Percentiles rank a stretch among this genome's conserved stretches.
Conservation (phyloP, 352 stramenopile genomes). For the Phytophthora pinifolia region DNA sequence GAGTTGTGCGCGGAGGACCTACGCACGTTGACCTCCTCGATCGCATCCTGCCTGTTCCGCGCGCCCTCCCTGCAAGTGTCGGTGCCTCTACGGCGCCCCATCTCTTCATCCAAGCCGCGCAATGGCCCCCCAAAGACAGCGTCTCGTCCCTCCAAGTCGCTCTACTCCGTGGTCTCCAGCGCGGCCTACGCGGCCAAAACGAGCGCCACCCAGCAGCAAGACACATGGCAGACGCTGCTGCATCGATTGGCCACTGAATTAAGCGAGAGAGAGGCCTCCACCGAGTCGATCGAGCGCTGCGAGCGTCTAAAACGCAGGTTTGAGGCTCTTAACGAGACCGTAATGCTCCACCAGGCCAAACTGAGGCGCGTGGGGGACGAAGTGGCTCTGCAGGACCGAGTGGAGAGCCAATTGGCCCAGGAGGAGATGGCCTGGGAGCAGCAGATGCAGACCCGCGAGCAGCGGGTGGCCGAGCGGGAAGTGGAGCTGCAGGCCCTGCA, state of each 20-base stretch:
- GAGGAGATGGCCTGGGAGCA: conserved; percentile 63
- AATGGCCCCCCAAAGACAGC: conserved; percentile 2
- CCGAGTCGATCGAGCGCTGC: conserved; percentile 25
- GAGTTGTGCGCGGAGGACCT: conserved; percentile 39
- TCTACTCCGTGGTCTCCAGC: conserved; percentile 44
- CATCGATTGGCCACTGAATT: conserved; percentile 28
- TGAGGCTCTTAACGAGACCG: conserved; percentile 42
- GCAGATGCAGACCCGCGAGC: conserved; percentile 54
- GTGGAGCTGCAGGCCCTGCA: conserved; percentile 52
- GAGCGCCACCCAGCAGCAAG: conserved; percentile 5
- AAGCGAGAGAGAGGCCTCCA: conserved; percentile 8
- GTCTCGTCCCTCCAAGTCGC: conserved; percentile 23
- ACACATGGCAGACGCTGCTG: conserved; percentile 37
- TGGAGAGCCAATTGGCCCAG: conserved; percentile 54
- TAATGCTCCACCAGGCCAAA: conserved; percentile 39
- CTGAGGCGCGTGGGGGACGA: conserved; percentile 36
- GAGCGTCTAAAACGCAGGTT: conserved; percentile 39
- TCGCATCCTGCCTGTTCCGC: conserved; percentile 32
- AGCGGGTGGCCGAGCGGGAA: conserved; percentile 47
- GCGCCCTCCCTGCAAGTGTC: conserved; percentile 6
- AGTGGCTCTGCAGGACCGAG: conserved; percentile 49
- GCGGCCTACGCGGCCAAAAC: conserved; percentile 27
- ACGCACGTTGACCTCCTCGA: conserved; percentile 21
- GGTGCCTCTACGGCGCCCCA: conserved; percentile 19
- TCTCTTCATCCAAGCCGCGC: conserved; percentile 8